Evolutionary conservation across 768 basidiomycete species (phyloP).

Genomic region (Tulasnella sp.): DNA sequence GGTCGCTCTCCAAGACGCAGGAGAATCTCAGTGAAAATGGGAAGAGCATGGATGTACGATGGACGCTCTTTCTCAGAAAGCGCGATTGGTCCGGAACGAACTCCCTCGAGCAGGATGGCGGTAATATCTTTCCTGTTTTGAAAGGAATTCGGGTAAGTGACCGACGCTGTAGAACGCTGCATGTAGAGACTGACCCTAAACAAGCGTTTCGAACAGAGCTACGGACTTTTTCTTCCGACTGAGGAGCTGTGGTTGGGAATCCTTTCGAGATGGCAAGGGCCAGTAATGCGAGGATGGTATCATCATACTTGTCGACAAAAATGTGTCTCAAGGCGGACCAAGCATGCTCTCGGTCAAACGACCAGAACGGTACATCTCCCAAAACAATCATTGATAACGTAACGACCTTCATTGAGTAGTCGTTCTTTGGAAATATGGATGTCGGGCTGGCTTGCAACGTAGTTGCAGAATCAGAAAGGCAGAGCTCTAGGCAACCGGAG

Average conservation of each 20-base stretch:
- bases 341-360: not conserved
- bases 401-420: not conserved
- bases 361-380: not conserved
- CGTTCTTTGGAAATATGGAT: not conserved
- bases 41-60: not conserved
- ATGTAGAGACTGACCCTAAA: not conserved
- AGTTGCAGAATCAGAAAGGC: not conserved
- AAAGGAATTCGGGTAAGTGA: not conserved
- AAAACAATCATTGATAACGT: not conserved
- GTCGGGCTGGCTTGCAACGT: not conserved
- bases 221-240: not conserved
- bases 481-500: not conserved
- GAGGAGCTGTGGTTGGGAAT: not conserved
- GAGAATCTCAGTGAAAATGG: not conserved
- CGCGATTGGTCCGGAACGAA: not conserved
- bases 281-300: not conserved
- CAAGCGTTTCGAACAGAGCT: not conserved
- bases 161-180: not conserved
- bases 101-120: not conserved
- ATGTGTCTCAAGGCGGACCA: not conserved
- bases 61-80: not conserved
- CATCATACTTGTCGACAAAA: not conserved
- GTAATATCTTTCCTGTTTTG: not conserved
- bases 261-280: not conserved
- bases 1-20: not conserved